Conservation (phyloP, 345 rosid genomes). For the Corchorus capsularis region DNA sequence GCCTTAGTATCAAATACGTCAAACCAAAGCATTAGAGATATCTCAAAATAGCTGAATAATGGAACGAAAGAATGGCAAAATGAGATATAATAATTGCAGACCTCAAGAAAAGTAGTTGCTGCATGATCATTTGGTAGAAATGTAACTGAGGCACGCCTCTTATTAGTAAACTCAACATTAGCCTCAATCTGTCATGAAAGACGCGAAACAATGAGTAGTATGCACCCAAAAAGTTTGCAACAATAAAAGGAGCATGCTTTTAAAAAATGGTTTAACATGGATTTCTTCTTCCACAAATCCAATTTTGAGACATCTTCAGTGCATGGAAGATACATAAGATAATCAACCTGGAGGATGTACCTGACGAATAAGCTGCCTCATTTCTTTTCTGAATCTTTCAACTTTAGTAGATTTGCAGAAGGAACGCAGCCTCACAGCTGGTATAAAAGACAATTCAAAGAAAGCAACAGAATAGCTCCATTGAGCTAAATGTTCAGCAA, state of each 20-base stretch:
- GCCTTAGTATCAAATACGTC: neutral
- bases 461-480: slow-evolving; percentile 89
- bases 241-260: neutral
- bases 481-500: slow-evolving; percentile 87
- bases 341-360: slow-evolving; percentile 35
- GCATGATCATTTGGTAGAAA: slow-evolving; percentile 79
- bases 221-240: slow-evolving; percentile 10
- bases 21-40: slow-evolving; percentile 2
- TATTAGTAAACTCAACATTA: slow-evolving; percentile 61
- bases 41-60: neutral
- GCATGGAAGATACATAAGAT: neutral
- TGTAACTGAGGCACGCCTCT: slow-evolving; percentile 50
- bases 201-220: slow-evolving; percentile 22
- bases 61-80: neutral
- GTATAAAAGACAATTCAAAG: slow-evolving; percentile 85
- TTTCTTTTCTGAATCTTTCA: slow-evolving; percentile 89
- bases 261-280: neutral
- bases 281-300: slow-evolving; percentile 1
- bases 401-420: slow-evolving; percentile 80
- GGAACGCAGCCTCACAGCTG: slow-evolving; percentile 65
- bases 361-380: slow-evolving; percentile 80
- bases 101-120: slow-evolving; percentile 33
- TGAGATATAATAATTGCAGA: neutral
- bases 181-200: slow-evolving; percentile 58
- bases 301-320: slow-evolving; percentile 1